Conservation (phyloP, 352 stramenopile species). For the Pythium folliculosum region DNA sequence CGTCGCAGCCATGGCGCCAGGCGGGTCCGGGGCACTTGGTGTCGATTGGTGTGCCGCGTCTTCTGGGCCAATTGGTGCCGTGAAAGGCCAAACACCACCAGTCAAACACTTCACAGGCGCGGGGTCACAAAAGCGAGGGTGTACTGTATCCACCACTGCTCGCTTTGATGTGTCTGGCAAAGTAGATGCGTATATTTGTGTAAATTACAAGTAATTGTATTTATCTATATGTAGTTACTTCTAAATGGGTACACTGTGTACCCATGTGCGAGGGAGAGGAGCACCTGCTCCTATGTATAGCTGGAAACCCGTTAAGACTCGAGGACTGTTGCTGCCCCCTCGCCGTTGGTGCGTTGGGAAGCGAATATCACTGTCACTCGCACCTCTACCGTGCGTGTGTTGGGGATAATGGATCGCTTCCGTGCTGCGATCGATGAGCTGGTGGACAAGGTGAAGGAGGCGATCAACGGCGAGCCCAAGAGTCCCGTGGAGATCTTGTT, state of each 20-base stretch:
- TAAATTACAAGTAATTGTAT: no score
- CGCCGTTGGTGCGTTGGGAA: no score
- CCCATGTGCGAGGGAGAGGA: no score
- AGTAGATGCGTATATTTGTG: neutral
- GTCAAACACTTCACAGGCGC: conserved; percentile 23
- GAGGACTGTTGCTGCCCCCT: no score
- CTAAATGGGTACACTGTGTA: no score
- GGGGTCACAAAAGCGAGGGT: conserved; percentile 9
- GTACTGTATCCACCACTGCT: neutral
- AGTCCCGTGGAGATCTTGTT: conserved; percentile 63
- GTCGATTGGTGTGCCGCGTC: conserved; percentile 20
- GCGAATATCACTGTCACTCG: no score
- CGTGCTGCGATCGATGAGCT: conserved; percentile 58
- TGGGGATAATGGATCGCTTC: conserved; percentile 50
- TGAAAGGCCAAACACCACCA: conserved; percentile 19
- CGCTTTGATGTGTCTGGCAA: conserved; percentile 1
- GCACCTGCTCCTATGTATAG: no score
- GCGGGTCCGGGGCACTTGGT: neutral
- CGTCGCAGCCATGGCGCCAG: conserved; percentile 16
- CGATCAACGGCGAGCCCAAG: conserved; percentile 54
- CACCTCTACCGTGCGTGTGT: no score
- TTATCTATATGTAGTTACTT: no score
- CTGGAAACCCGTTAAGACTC: no score
- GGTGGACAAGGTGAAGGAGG: conserved; percentile 64
- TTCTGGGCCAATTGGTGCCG: conserved; percentile 31